Evolutionary conservation across 2,329 filamentous ascomycete genomes (phyloP).

Genomic region (Alternaria sp.): DNA sequence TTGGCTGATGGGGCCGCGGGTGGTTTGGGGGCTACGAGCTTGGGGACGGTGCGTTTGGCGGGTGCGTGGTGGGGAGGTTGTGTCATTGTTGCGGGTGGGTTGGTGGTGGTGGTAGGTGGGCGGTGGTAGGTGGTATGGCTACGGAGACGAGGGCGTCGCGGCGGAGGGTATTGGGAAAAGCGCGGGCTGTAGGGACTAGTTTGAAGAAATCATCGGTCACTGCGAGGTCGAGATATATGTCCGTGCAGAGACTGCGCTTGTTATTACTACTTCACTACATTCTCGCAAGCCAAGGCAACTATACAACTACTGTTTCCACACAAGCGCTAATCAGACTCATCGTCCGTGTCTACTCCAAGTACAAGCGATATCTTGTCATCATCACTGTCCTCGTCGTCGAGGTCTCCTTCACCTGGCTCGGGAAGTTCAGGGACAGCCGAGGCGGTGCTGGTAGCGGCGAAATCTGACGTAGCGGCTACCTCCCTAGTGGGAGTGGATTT

Average conservation of each 20-base stretch:
- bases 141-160: not conserved
- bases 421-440: conserved; percentile 23
- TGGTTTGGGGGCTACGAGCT: not conserved
- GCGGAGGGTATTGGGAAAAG: not conserved
- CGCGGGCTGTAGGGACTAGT: not conserved
- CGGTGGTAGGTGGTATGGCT: not conserved
- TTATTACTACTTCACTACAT: conserved; percentile 2
- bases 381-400: conserved; percentile 30
- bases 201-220: not conserved
- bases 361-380: conserved; percentile 39
- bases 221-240: not conserved
- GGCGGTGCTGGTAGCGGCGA: conserved; percentile 22
- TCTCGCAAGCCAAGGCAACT: not conserved
- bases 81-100: not conserved
- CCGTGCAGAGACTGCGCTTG: conserved; percentile 14
- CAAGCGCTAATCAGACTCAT: conserved; percentile 36
- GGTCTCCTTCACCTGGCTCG: conserved; percentile 16
- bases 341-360: conserved; percentile 45
- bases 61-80: not conserved
- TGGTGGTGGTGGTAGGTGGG: too few species aligned
- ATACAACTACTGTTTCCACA: not conserved
- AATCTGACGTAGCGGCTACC: conserved; percentile 22
- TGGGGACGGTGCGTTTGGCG: not conserved
- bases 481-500: not conserved
- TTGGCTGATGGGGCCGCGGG: not conserved